phyloP scores from a whole-genome alignment of 371 early-diverging fungal genomes.

The Mucor irregularis region DNA sequence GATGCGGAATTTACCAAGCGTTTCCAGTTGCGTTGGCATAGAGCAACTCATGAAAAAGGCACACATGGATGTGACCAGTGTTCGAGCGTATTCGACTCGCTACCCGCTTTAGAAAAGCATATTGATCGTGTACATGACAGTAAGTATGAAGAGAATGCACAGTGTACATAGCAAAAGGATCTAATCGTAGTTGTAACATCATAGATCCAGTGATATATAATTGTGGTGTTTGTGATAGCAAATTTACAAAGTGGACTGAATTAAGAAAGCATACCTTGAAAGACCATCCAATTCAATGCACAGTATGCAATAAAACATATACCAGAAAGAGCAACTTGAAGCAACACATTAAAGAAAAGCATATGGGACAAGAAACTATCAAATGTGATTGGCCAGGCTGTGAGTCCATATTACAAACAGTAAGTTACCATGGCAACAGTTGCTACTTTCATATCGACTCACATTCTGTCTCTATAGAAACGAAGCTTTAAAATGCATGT shows the following conservation, averaged over 20 bases:
- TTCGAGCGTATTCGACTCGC: slow-evolving; percentile 47
- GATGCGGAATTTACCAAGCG: slow-evolving; percentile 54
- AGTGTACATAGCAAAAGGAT: too few species aligned
- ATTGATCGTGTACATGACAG: slow-evolving; percentile 49
- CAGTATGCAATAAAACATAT: slow-evolving; percentile 54
- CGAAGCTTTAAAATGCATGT: slow-evolving; percentile 42
- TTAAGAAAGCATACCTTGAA: slow-evolving; percentile 57
- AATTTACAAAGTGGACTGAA: slow-evolving; percentile 62
- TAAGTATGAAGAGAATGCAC: too few species aligned
- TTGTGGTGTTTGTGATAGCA: slow-evolving; percentile 53
- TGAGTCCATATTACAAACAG: slow-evolving; percentile 34
- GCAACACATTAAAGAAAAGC: slow-evolving; percentile 47
- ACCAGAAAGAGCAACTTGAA: slow-evolving; percentile 28
- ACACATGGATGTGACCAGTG: slow-evolving; percentile 39
- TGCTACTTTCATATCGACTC: background rate
- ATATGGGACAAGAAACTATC: slow-evolving; percentile 23
- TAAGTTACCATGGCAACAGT: slow-evolving; percentile 27
- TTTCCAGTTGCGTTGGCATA: slow-evolving; percentile 56
- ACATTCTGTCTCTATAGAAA: slow-evolving; percentile 6
- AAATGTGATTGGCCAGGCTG: slow-evolving; percentile 54
- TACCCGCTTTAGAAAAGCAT: slow-evolving; percentile 59
- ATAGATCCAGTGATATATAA: slow-evolving; percentile 52
- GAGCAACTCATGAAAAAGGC: slow-evolving; percentile 43
- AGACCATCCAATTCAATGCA: slow-evolving; percentile 53
- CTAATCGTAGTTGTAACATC: background rate